Conservation (phyloP, 768 basidiomycete species). For the Infundibulicybe gibba region DNA sequence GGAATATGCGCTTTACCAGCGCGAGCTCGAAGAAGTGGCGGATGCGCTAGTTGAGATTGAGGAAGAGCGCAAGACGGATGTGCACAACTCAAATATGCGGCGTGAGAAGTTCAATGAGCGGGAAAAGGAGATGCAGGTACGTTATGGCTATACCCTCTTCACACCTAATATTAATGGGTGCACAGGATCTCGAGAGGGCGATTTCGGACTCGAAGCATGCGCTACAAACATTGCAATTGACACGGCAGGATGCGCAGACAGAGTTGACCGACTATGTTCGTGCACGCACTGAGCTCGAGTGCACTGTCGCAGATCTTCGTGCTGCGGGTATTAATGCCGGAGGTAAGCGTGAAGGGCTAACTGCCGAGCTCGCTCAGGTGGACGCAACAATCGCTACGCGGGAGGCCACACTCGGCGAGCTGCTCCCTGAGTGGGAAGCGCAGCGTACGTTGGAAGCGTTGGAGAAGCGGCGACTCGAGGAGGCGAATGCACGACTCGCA, state of each 20-base stretch:
- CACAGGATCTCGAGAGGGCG: slow-evolving; percentile 67
- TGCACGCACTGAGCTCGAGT: slow-evolving; percentile 82
- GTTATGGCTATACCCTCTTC: slow-evolving; percentile 12
- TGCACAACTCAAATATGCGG: slow-evolving; percentile 80
- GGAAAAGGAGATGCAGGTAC: slow-evolving; percentile 82
- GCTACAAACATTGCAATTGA: slow-evolving; percentile 64
- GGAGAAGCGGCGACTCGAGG: slow-evolving; percentile 70
- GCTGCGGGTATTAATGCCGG: slow-evolving; percentile 62
- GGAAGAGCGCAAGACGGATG: slow-evolving; percentile 76
- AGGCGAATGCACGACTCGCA: slow-evolving; percentile 64
- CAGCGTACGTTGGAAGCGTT: slow-evolving; percentile 44
- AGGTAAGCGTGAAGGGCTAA: slow-evolving; percentile 58
- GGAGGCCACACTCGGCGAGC: slow-evolving; percentile 54
- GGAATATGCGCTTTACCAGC: slow-evolving; percentile 91
- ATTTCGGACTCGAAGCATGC: slow-evolving; percentile 69
- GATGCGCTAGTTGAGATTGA: slow-evolving; percentile 84
- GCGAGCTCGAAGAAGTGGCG: slow-evolving; percentile 86
- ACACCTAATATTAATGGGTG: neutral
- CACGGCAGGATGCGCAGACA: slow-evolving; percentile 70
- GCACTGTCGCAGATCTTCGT: slow-evolving; percentile 74
- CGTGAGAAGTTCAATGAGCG: slow-evolving; percentile 79
- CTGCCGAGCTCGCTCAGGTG: slow-evolving; percentile 60
- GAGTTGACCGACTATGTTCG: slow-evolving; percentile 89
- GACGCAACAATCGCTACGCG: slow-evolving; percentile 60
- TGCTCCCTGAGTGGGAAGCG: slow-evolving; percentile 71